A percentile compares a stretch with the other conserved stretches of the same genome.
Conservation (phyloP, 441 rosid species). For the Pelargonium citronellum region DNA sequence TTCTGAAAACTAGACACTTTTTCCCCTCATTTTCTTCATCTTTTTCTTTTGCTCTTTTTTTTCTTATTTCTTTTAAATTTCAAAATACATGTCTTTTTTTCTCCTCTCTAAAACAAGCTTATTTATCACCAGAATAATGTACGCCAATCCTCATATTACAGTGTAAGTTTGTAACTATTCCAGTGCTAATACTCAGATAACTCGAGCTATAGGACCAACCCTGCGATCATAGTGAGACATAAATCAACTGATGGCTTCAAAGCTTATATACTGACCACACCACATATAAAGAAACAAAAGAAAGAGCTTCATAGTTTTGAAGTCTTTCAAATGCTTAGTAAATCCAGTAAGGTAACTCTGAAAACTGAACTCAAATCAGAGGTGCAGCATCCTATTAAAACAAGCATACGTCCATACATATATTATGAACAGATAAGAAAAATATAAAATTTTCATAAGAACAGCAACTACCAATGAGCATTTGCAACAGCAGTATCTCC, state of each 20-base stretch:
- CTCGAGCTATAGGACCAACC: neutral
- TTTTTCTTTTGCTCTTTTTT: too few species aligned
- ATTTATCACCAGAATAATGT: neutral
- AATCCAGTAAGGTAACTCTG: neutral
- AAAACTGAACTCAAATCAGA: neutral
- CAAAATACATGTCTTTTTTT: neutral
- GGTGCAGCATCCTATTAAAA: neutral
- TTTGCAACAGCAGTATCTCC: neutral
- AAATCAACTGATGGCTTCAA: neutral
- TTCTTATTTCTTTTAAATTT: neutral
- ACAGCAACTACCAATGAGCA: neutral
- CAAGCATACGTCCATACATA: neutral
- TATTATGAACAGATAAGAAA: neutral
- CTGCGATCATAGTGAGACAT: conserved; percentile 7
- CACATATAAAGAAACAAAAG: neutral
- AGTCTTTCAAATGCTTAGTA: neutral
- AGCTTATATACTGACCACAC: neutral
- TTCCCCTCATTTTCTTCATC: conserved; percentile 12
- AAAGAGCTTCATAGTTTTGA: neutral
- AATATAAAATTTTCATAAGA: neutral
- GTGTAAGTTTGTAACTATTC: conserved; percentile 2
- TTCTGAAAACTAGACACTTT: neutral
- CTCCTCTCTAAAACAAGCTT: neutral
- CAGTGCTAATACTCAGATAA: conserved; percentile 4
- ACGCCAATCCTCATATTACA: neutral